A percentile compares a stretch with the other conserved stretches of the same genome.
phyloP scores from a whole-genome alignment of 805 yeast species.

The Candida glaebosa region DNA sequence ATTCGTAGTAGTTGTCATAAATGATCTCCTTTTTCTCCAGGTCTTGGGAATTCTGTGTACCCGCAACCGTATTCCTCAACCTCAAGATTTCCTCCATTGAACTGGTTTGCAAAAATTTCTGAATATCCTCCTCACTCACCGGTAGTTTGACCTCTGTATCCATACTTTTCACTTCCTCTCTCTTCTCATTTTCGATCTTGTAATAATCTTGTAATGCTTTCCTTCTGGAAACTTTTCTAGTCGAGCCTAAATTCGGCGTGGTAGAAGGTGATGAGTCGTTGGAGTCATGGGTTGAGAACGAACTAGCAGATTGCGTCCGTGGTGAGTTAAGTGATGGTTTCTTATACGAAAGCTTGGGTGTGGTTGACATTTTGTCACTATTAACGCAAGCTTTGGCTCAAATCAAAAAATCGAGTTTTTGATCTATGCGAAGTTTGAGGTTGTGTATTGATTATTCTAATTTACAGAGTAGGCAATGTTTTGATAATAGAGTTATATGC shows the following conservation, averaged over 20 bases:
- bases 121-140: slow-evolving; percentile 15
- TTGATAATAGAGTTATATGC: no score
- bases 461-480: no score
- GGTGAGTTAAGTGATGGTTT: slow-evolving; percentile 12
- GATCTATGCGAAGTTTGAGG: neutral
- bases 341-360: slow-evolving; percentile 28
- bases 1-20: slow-evolving; percentile 71
- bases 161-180: slow-evolving; percentile 2
- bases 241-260: slow-evolving; percentile 4
- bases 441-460: no score
- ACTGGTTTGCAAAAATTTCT: slow-evolving; percentile 18
- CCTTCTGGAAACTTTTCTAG: slow-evolving; percentile 34
- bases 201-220: slow-evolving; percentile 43
- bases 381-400: no score
- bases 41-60: slow-evolving; percentile 49
- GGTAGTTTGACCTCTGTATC: slow-evolving; percentile 1
- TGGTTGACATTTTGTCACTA: slow-evolving; percentile 3
- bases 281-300: neutral
- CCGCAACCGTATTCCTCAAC: slow-evolving; percentile 34
- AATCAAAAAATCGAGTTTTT: neutral
- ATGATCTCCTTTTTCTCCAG: slow-evolving; percentile 66
- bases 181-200: slow-evolving; percentile 16
- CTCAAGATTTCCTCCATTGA: slow-evolving; percentile 28
- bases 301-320: slow-evolving; percentile 1
- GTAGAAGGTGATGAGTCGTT: neutral